A percentile compares a stretch with the other conserved stretches of the same genome.
These are phyloP conservation scores for Linderniella brevidens DNA, from an alignment of 257 asterid species.

Conservation along the genomic window DNA sequence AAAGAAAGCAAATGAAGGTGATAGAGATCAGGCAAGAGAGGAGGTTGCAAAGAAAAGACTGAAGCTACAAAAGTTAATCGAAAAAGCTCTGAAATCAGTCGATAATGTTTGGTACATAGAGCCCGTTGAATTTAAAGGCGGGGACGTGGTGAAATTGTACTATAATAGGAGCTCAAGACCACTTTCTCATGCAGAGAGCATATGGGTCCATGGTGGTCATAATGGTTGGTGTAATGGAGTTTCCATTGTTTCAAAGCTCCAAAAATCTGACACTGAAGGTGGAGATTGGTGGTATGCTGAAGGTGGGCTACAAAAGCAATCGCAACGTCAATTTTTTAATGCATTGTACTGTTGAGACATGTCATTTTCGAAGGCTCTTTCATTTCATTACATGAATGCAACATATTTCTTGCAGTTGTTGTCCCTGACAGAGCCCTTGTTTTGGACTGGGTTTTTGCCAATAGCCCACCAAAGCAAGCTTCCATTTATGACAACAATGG, in stretches of 20 bases:
- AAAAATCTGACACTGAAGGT: slow-evolving; percentile 24
- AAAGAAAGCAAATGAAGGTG: slow-evolving; percentile 54
- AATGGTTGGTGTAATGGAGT: slow-evolving; percentile 74
- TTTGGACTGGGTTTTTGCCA: slow-evolving; percentile 94
- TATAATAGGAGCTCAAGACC: slow-evolving; percentile 71
- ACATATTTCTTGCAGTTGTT: slow-evolving; percentile 36
- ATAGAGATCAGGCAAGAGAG: slow-evolving; percentile 59
- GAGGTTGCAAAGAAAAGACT: slow-evolving; percentile 44
- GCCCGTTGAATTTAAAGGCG: slow-evolving; percentile 45
- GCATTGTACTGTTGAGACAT: too few relatives aligned
- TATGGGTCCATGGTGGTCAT: slow-evolving; percentile 94
- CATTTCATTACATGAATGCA: neutral
- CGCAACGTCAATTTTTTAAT: slow-evolving; percentile 8
- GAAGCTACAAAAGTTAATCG: slow-evolving; percentile 29
- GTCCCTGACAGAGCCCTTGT: slow-evolving; percentile 66
- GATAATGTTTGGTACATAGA: slow-evolving; percentile 59
- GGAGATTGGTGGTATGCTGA: slow-evolving; percentile 91
- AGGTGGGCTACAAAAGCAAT: slow-evolving; percentile 28
- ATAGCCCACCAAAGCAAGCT: slow-evolving; percentile 77
- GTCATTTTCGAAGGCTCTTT: neutral
- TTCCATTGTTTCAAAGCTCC: slow-evolving; percentile 54
- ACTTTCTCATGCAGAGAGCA: slow-evolving; percentile 34
- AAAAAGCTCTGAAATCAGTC: slow-evolving; percentile 26
- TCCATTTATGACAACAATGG: slow-evolving; percentile 54
- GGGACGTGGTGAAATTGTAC: slow-evolving; percentile 44